Evolutionary conservation across 805 yeast genomes (phyloP).

Genomic region (Metschnikowia vanudenii): DNA sequence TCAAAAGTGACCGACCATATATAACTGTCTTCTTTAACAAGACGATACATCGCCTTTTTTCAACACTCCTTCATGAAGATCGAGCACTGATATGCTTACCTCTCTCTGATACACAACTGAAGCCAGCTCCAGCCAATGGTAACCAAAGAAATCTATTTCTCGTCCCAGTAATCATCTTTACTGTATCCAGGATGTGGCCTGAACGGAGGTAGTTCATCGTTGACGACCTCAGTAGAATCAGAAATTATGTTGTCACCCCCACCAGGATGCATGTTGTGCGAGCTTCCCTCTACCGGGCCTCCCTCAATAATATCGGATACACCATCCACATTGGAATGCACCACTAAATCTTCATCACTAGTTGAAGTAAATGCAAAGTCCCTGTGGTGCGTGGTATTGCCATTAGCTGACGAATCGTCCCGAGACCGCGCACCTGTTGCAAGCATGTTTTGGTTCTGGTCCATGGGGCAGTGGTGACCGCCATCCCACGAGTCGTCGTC

Average conservation of each 20-base stretch:
- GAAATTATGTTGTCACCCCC: not conserved
- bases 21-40: no score
- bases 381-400: not conserved
- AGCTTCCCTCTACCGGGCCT: not conserved
- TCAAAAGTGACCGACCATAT: no score
- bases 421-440: no score
- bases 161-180: constrained; percentile 49
- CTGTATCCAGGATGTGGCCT: constrained; percentile 46
- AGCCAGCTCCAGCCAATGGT: not conserved
- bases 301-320: not conserved
- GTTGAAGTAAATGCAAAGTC: not conserved
- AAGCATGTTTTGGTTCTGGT: no score
- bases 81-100: no score
- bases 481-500: constrained; percentile 26
- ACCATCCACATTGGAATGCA: no score
- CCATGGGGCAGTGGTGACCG: constrained; percentile 1
- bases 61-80: no score
- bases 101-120: not conserved
- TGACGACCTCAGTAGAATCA: not conserved
- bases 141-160: constrained; percentile 14
- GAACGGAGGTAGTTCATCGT: constrained; percentile 41
- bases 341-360: not conserved
- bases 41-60: no score
- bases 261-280: not conserved
- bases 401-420: not conserved